phyloP scores from a whole-genome alignment of 106 monocot genomes.

The Dactylorhiza incarnata region DNA sequence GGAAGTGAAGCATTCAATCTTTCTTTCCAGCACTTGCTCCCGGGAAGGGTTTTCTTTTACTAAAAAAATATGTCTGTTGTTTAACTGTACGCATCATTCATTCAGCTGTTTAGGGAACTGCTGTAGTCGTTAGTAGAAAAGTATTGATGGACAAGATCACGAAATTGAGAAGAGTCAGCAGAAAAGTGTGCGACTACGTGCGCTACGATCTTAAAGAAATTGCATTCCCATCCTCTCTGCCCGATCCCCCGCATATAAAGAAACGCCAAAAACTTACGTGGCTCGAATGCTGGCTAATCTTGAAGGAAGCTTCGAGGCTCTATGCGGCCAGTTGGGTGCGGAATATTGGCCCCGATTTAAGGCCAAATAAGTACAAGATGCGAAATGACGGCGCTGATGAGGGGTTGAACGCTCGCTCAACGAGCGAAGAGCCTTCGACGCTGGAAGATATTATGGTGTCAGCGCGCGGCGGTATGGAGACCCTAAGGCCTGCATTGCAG shows the following conservation, averaged over 20 bases:
- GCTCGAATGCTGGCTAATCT: slow-evolving; percentile 41
- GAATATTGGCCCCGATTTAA: slow-evolving; percentile 45
- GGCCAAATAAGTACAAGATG: slow-evolving; percentile 23
- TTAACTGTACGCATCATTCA: background rate
- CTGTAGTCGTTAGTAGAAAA: background rate
- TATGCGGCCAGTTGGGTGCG: slow-evolving; percentile 80
- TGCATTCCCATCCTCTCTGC: slow-evolving; percentile 83
- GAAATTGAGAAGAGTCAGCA: slow-evolving; percentile 46
- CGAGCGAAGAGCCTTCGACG: slow-evolving; percentile 15
- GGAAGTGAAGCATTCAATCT: background rate
- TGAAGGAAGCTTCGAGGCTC: slow-evolving; percentile 75
- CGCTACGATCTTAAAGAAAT: slow-evolving; percentile 90
- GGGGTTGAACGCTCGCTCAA: background rate
- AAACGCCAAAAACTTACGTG: slow-evolving; percentile 51
- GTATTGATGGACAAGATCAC: slow-evolving; percentile 10
- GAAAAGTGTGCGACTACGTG: slow-evolving; percentile 71
- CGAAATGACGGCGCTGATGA: background rate
- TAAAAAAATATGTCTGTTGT: background rate
- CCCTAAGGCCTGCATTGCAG: slow-evolving; percentile 34
- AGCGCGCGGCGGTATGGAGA: slow-evolving; percentile 45
- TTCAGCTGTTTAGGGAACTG: background rate
- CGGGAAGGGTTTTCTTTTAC: background rate
- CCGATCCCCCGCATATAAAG: slow-evolving; percentile 57
- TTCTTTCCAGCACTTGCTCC: background rate
- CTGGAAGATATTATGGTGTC: slow-evolving; percentile 42